Conservation (phyloP, 2,329 filamentous ascomycete species). For the Calonectria multiphialidica region DNA sequence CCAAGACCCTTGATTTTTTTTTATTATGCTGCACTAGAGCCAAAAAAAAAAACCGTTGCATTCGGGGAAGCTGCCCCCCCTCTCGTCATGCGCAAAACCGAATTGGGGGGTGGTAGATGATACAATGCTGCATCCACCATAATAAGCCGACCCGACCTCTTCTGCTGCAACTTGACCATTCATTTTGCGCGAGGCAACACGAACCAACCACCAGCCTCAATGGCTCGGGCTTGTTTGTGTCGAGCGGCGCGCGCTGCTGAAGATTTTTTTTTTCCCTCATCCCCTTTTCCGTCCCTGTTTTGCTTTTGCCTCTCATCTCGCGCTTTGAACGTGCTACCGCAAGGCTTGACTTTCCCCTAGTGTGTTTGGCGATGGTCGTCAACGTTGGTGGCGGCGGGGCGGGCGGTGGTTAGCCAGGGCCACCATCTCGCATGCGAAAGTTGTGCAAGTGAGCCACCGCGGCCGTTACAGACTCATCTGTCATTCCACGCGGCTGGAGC, state of each 20-base stretch:
- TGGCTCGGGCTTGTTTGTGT: background rate
- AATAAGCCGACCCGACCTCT: slow-evolving; percentile 4
- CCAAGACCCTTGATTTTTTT: background rate
- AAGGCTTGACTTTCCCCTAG: background rate
- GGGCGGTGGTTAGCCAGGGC: background rate
- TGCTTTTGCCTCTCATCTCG: background rate
- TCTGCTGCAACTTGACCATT: slow-evolving; percentile 1
- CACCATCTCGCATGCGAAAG: slow-evolving; percentile 6
- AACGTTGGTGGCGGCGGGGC: slow-evolving; percentile 6
- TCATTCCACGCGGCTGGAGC: slow-evolving; percentile 3
- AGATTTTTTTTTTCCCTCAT: background rate
- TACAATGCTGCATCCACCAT: background rate
- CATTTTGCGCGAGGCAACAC: background rate
- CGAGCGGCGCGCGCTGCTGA: background rate
- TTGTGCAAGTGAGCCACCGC: background rate
- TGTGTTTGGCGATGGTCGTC: background rate
- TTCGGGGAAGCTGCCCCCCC: background rate
- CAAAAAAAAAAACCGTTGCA: background rate
- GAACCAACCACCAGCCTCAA: slow-evolving; percentile 4
- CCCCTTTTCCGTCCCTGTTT: background rate
- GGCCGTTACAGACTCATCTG: slow-evolving; percentile 3
- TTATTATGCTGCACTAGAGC: background rate
- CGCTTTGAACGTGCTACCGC: background rate
- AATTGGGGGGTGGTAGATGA: slow-evolving; percentile 10
- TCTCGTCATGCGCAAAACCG: slow-evolving; percentile 12